These are phyloP conservation scores for Eutrema heterophyllum DNA, from an alignment of 345 rosid species.

Conservation along the genomic window DNA sequence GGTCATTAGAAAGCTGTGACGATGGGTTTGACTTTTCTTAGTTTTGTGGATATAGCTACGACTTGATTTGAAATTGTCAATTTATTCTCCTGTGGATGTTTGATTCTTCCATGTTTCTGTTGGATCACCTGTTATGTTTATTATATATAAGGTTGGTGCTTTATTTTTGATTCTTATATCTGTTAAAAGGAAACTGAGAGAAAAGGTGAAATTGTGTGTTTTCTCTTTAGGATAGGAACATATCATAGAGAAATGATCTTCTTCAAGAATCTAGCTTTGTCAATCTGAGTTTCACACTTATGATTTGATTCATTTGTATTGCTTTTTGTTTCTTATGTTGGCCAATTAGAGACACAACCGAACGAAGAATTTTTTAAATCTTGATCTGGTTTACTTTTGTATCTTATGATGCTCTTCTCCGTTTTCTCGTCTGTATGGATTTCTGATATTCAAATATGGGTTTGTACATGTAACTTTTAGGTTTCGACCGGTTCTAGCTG, in stretches of 20 bases:
- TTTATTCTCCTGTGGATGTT: background rate
- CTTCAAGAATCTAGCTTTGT: background rate
- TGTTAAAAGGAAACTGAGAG: background rate
- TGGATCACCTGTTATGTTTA: background rate
- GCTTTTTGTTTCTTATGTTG: constrained; percentile 4
- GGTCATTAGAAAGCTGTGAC: background rate
- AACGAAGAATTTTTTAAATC: background rate
- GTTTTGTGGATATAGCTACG: background rate
- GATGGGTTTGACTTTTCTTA: constrained; percentile 23
- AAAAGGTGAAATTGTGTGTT: background rate
- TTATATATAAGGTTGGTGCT: background rate
- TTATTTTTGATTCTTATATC: background rate
- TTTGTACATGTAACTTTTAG: background rate
- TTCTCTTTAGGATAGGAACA: background rate
- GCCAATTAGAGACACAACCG: background rate
- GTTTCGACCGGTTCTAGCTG: constrained; percentile 15
- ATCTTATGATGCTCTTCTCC: constrained; percentile 1
- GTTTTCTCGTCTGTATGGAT: background rate
- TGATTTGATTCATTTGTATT: background rate
- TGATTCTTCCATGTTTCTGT: background rate
- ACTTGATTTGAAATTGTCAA: constrained; percentile 1
- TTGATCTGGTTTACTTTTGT: constrained; percentile 5
- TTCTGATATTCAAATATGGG: background rate
- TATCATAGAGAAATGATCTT: background rate
- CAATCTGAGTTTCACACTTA: background rate